Evolutionary conservation across 202 grass and related monocot genomes (phyloP).

Genomic region (Panicum virgatum): DNA sequence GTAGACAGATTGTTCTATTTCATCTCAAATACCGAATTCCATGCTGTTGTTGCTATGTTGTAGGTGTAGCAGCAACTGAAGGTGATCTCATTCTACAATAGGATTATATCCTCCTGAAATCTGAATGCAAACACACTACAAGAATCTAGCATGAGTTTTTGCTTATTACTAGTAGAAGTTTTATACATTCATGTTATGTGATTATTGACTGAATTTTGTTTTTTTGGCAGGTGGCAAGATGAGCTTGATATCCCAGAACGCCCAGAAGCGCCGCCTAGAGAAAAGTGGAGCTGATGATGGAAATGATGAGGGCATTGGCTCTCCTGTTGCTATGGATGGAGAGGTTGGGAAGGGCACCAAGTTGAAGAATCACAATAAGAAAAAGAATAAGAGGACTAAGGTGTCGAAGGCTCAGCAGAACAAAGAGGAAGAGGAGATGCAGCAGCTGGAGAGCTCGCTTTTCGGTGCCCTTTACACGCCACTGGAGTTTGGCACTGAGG

Average conservation of each 20-base stretch:
- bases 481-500: slow-evolving; percentile 58
- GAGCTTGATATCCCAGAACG: slow-evolving; percentile 60
- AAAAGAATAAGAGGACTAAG: slow-evolving; percentile 40
- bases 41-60: not conserved
- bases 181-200: not conserved
- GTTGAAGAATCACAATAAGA: slow-evolving; percentile 26
- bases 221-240: slow-evolving; percentile 35
- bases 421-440: slow-evolving; percentile 56
- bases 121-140: not conserved
- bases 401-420: slow-evolving; percentile 27
- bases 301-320: slow-evolving; percentile 8
- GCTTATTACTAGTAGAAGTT: not conserved
- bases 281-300: slow-evolving; percentile 31
- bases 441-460: slow-evolving; percentile 54
- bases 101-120: not conserved
- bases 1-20: not conserved
- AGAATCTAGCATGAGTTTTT: not conserved
- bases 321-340: not conserved
- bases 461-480: slow-evolving; percentile 57
- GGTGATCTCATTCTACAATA: not conserved
- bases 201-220: not conserved
- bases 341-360: slow-evolving; percentile 28
- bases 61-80: not conserved
- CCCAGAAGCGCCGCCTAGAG: slow-evolving; percentile 24
- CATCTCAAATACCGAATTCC: not conserved